Evolutionary conservation across 2,329 filamentous ascomycete genomes (phyloP), one percentile per base, ranked within the genome.

Genomic region (Phialophora tarda): DNA sequence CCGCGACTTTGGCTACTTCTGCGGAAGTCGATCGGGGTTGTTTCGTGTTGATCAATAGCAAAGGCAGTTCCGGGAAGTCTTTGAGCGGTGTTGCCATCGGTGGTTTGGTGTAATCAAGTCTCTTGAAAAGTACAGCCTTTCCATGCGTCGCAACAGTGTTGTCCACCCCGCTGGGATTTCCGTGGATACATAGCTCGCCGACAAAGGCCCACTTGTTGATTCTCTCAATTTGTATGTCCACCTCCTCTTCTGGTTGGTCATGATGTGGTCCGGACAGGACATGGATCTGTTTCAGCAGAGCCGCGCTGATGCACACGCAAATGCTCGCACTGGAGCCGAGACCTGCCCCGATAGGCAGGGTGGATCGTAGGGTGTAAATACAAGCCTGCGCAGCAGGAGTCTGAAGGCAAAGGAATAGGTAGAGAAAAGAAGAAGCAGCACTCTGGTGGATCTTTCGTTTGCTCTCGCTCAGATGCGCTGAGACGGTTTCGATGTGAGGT

Each of bases 131-230:
- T 1, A 99, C 93, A 0, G 93, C 95, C 80, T 97, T 97, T 64
- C 95, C 95, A 74, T 96, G 91, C 12, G 93, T 91, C 12, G 94
- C 86, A 30, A 99, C 94, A 2, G 95, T 99, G 78, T 99, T 99
- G 80, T 99, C 95, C 51, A 99, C 92, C 0, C 95, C 95, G 0
- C 92, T 97, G 0, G 95, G 95, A 75, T 96, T 98, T 44, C 94
- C 95, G 76, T 99, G 95, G 69, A 98, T 97, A 79, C 93, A 95
- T 88, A 98, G 91, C 78, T 99, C 95, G 26, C 91, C 91, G 0
- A 99, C 95, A 78, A 97, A 98, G 0, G 95, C 93, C 95, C 96
- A 99, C 68, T 91, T 87, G 78, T 99, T 99, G 80, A 99, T 97
- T 70, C 94, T 88, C 80, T 98, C 93, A 32, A 98, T 86, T 77